Evolutionary conservation across 495 filamentous ascomycete species (phyloP), one percentile per base, ranked within the genome.

Genomic region (Daldinia grandis): DNA sequence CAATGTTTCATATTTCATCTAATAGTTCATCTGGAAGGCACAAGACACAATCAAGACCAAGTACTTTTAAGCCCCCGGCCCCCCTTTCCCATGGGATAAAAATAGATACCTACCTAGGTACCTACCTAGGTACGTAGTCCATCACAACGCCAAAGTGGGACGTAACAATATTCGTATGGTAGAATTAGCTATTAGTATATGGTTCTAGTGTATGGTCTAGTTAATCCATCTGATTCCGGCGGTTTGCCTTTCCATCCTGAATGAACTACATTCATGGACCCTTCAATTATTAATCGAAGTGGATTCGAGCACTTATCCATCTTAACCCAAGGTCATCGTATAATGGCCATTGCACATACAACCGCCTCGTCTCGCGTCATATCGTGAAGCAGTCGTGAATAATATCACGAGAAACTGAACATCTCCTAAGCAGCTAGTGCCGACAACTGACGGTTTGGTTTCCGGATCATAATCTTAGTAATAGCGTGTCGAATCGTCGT

Each of bases 401-500:
- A 33, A 35, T 47, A 64, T 68, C 61, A 72, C 56, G 37, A 50
- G 31, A 69, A 69, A 57, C 66, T 69, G 55, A 69, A 69, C 27
- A 62, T 54, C 38, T 58, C 66, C 69, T 75, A 77, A 62, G 68
- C 68, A 59, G 62, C 66, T 21, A 74, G 64, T 47, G 42, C 9
- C 38, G 73, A 64, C 14, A 67, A 64, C 27, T 72, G 71, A n/a
- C 72, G 81, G 54, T 78, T 85, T 17, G 80, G 78, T 75, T 84
- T 85, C 38, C 81, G 76, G 12, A 83, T 86, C 78, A 89, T 84
- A 56, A 98, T 89, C 82, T 97, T 97, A 31, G 94, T 97, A 72
- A 98, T 92, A 19, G 94, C 95, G 81, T 98, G 95, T 57, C 96
- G 86, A 64, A 98, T 92, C 5, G 87, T 91, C 4, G 89, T 87